Base-by-base conservation (phyloP, 805 yeast genomes). In the Komagataella populi region DNA sequence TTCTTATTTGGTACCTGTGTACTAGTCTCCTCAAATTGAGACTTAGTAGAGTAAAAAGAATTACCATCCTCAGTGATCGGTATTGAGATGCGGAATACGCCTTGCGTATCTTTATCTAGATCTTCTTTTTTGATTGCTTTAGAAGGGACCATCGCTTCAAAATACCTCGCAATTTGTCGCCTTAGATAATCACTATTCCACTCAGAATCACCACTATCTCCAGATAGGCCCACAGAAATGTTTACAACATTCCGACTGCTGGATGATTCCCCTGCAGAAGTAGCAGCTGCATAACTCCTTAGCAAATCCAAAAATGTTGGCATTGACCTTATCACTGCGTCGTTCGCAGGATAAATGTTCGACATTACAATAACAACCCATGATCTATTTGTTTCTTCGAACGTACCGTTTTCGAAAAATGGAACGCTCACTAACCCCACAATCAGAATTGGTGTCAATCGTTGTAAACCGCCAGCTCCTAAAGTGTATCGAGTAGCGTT, bases 281-380 rank as follows among this genome's bases (percentile, higher is more conserved):
- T 45, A 14, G 53, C 23, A 20, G 49, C 45, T 5, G 52, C 53
- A 16, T 51, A 53, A 20, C 52, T 54, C n/a, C 47, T 44, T 6
- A 61, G 49, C 22, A 58, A 49, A 20, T 56, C 58, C 50, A 61
- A 58, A 46, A 61, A 60, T 30, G 56, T 43, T 12, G 64, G 59
- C 62, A 80, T 63, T 48, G 79, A 66, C 39, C 66, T 69, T 52
- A 79, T 75, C 10, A 78, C 64, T 1, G 72, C 66, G 49, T 62
- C 64, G 10, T 51, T 50, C 1, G 56, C 48, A 2, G 76, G 70
- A 55, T 76, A 80, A 12, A 73, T 63, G 45, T 81, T 81, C 0
- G 84, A 84, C 65, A 78, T 71, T 6, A 80, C 82, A 49, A 77
- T 77, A 22, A 80, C 76, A n/a, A 79, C 72, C 85, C 84, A 80